Percentiles rank a stretch among this genome's conserved stretches.
Conservation (phyloP, 371 early-diverging fungal species). For the Circinella umbellata region DNA sequence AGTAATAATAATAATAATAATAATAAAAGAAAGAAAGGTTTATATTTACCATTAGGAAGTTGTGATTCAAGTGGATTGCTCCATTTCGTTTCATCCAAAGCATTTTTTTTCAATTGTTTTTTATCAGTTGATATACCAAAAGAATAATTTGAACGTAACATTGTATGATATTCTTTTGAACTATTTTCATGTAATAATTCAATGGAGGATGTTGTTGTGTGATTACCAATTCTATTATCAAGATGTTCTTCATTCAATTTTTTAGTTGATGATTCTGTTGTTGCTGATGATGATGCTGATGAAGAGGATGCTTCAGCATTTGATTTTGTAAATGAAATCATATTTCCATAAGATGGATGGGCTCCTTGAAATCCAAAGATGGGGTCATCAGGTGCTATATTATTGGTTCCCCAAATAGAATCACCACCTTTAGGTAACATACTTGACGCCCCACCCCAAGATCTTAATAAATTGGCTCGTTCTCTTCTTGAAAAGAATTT, state of each 20-base stretch:
- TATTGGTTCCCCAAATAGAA: conserved; percentile 77
- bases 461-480: conserved; percentile 77
- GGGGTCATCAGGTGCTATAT: conserved; percentile 66
- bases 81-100: conserved; percentile 74
- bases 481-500: conserved; percentile 84
- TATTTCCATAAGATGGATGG: conserved; percentile 44
- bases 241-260: not conserved
- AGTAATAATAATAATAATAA: not conserved
- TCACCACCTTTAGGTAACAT: conserved; percentile 92
- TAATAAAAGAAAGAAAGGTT: not conserved
- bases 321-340: conserved; percentile 39
- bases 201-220: conserved; percentile 62
- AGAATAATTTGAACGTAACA: conserved; percentile 66
- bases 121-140: conserved; percentile 67
- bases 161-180: conserved; percentile 50
- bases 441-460: conserved; percentile 82
- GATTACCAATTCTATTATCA: conserved; percentile 35
- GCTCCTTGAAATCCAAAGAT: conserved; percentile 36
- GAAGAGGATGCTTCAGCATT: not conserved
- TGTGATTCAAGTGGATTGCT: conserved; percentile 85
- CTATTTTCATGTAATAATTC: conserved; percentile 58
- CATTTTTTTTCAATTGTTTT: conserved; percentile 52
- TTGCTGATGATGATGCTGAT: not conserved
- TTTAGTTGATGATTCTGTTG: not conserved
- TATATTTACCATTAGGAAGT: conserved; percentile 69